Base-by-base conservation (phyloP, 768 basidiomycete genomes). In the Gloeophyllum trabeum region DNA sequence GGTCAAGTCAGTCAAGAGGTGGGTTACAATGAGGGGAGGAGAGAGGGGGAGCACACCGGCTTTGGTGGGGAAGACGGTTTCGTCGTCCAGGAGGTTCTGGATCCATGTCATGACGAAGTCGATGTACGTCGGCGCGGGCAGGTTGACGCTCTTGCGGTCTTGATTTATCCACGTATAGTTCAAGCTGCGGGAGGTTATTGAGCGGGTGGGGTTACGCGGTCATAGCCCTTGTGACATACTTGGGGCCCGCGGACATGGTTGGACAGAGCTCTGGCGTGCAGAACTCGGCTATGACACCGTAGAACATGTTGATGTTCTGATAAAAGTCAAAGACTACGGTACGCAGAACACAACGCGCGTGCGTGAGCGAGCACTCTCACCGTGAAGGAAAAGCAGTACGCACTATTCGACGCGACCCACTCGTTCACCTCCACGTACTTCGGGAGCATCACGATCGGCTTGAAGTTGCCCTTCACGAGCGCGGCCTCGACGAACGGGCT, bases 61-160 rank as follows among this genome's bases (percentile, higher is more conserved):
- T 60, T 96, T 94, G 6, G 93, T 91, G 4, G 93, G 94, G 69
- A 97, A 97, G 42, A 83, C 79, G 51, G 77, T 81, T 54, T 97
- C 92, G 65, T 98, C 93, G 51, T 97, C 89, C 24, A 97, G 69
- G 21, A 94, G 71, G 56, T 87, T 92, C 60, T 98, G 94, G 21
- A 96, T 76, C 70, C 90, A 92, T 3, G 92, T 90, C 84, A 97
- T 91, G 53, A 97, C 94, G 48, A 89, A 94, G 67, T 97, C 94
- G 53, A 97, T 90, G 61, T 97, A 97, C 1, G 88, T 93, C 4
- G 94, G 91, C 12, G 94, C 94, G 1, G 94, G 81, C 0, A 97
- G 70, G 48, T 83, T 69, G 20, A 92, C 81, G 46, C 83, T 81
- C 57, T 90, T 89, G 45, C 91, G 85, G 54, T 81, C 85, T 52